Conservation (phyloP, 257 asterid genomes). For the Anisodus acutangulus region DNA sequence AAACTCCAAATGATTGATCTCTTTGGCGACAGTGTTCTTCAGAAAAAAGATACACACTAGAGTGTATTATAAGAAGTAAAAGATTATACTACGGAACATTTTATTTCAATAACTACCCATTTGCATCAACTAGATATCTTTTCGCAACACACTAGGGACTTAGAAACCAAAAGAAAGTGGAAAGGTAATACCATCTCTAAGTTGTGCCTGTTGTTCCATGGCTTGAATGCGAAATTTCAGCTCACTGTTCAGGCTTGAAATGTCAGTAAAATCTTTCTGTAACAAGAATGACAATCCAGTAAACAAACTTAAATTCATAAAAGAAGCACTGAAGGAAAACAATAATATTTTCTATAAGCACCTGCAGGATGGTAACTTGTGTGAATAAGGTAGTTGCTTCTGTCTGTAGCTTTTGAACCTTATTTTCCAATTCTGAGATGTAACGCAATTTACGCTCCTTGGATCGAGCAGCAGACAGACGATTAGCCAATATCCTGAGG, state of each 20-base stretch:
- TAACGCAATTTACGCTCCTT: conserved; percentile 89
- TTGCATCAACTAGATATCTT: background rate
- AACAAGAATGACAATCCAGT: conserved; percentile 26
- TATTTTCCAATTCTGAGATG: conserved; percentile 91
- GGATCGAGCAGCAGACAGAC: conserved; percentile 97
- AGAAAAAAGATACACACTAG: background rate
- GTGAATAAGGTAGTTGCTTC: conserved; percentile 77
- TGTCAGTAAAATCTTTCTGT: conserved; percentile 69
- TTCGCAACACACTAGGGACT: background rate
- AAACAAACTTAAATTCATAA: conserved; percentile 7
- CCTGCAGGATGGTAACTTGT: conserved; percentile 80
- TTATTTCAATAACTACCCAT: background rate
- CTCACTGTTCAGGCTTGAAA: conserved; percentile 75
- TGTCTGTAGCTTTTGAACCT: conserved; percentile 79
- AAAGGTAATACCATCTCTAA: conserved; percentile 72
- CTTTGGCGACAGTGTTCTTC: background rate
- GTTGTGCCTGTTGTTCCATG: conserved; percentile 83
- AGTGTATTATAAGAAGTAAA: background rate
- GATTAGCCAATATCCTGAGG: conserved; percentile 83
- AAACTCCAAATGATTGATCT: background rate
- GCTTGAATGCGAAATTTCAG: conserved; percentile 84
- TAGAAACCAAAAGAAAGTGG: conserved; percentile 17
- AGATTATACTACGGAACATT: background rate
- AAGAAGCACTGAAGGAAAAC: conserved; percentile 18
- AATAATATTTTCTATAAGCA: conserved; percentile 31